Conservation (phyloP, 2,329 filamentous ascomycete genomes). For the Aspergillus neoniger region DNA sequence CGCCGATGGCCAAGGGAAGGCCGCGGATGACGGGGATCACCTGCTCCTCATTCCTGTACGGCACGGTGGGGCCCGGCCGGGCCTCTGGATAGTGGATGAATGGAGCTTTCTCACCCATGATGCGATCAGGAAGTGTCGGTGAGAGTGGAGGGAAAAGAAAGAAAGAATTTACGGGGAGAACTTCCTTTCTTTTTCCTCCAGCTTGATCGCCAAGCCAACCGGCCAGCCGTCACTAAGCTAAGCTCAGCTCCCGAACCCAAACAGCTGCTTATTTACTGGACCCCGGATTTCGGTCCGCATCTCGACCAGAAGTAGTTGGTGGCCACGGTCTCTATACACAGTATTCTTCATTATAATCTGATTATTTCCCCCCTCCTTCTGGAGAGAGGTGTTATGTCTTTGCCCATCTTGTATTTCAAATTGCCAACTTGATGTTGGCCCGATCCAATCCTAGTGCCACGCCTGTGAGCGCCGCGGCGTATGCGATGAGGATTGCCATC, state of each 20-base stretch:
- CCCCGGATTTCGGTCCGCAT: too few relatives aligned
- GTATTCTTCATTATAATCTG: too few relatives aligned
- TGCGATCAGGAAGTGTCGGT: neutral
- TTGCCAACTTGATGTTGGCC: slow-evolving; percentile 36
- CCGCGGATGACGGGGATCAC: slow-evolving; percentile 73
- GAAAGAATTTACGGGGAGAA: neutral
- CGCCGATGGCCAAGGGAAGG: slow-evolving; percentile 61
- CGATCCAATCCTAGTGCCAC: slow-evolving; percentile 56
- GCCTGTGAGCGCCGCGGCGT: slow-evolving; percentile 67
- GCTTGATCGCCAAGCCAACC: too few relatives aligned
- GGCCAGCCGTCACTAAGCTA: too few relatives aligned
- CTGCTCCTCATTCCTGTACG: slow-evolving; percentile 53
- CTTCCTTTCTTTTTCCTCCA: too few relatives aligned
- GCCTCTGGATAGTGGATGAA: slow-evolving; percentile 43
- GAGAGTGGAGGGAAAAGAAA: neutral
- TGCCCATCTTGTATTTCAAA: slow-evolving; percentile 5
- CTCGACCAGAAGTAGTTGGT: too few relatives aligned
- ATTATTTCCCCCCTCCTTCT: too few relatives aligned
- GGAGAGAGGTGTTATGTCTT: neutral
- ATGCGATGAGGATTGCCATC: slow-evolving; percentile 74
- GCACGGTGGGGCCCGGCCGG: slow-evolving; percentile 42
- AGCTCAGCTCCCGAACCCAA: too few relatives aligned
- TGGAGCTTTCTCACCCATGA: slow-evolving; percentile 24
- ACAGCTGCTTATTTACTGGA: too few relatives aligned
- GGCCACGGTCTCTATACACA: too few relatives aligned